A percentile compares a stretch with the other conserved stretches of the same genome.
These are phyloP conservation scores for Microthyrium microscopicum DNA, from an alignment of 2,329 filamentous ascomycete genomes.

Conservation along the genomic window DNA sequence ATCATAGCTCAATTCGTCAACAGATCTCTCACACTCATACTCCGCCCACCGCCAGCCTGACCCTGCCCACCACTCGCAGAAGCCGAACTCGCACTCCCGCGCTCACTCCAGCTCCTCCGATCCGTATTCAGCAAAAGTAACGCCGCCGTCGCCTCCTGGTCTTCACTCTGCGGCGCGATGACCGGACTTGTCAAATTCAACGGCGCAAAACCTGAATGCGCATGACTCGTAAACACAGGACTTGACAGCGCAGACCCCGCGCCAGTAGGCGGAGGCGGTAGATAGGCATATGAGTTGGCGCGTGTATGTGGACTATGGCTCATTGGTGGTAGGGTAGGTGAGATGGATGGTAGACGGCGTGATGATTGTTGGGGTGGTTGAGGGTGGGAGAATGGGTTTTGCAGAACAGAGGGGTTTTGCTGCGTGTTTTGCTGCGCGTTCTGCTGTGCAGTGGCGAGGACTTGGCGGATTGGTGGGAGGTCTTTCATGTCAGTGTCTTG, in stretches of 20 bases:
- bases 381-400: neutral
- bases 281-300: conserved; percentile 40
- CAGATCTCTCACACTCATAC: conserved; percentile 10
- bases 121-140: conserved; percentile 77
- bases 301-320: conserved; percentile 14
- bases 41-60: neutral
- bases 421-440: neutral
- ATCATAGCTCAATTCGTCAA: no score
- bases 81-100: conserved; percentile 9
- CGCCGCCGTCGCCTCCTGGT: conserved; percentile 69
- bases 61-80: conserved; percentile 7
- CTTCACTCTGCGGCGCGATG: conserved; percentile 18
- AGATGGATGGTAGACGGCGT: conserved; percentile 19
- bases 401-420: conserved; percentile 8
- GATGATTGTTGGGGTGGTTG: neutral
- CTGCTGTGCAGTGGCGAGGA: no score
- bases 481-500: no score
- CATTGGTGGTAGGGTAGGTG: conserved; percentile 20
- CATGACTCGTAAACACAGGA: conserved; percentile 18
- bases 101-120: conserved; percentile 34
- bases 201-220: conserved; percentile 12
- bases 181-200: conserved; percentile 1
- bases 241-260: conserved; percentile 5
- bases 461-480: no score
- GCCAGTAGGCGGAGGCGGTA: conserved; percentile 31